Base-by-base conservation (phyloP, 2,329 filamentous ascomycete genomes). In the Hypoxylon sp. region DNA sequence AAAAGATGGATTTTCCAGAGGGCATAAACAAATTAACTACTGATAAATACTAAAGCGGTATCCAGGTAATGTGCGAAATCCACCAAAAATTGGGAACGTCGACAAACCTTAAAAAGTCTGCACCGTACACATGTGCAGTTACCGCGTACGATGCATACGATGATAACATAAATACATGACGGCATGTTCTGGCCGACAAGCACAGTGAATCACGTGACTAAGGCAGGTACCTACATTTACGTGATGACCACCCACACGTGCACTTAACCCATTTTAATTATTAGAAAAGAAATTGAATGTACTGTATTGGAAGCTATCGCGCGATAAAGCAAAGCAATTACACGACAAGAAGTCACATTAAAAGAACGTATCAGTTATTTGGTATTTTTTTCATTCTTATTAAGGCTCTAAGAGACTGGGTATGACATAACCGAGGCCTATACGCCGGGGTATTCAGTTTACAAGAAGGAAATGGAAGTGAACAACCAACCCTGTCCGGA, bases 381-480 rank as follows among this genome's bases (percentile, higher is more conserved):
- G 66, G 68, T 74, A 75, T 67, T 75, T 77, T 76, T 72, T 75
- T 76, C 72, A 74, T 76, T 75, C 66, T 66, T 65, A 75, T 76
- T 76, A 76, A 74, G 74, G 74, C 73, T 44, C 75, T 77, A 76
- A 74, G 67, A 74, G 70, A 76, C 74, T 74, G 76, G 76, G 74
- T 77, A 75, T 77, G 69, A 67, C 58, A 70, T 74, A 75, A 77
- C 75, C 75, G 70, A 69, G 52, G 74, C 75, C 74, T 73, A 72
- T 71, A 72, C 71, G 71, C 72, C 74, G 74, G 72, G 78, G 76
- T 76, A 74, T 75, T 75, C 67, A 77, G 76, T 77, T 75, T 77
- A 77, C 75, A 78, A 74, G 75, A 79, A 78, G 74, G 72, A 76
- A 77, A 75, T 71, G 71, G 71, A 72, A 67, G 71, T 74, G 71